A percentile compares a stretch with the other conserved stretches of the same genome.
phyloP scores from a whole-genome alignment of 202 grass and related monocot genomes.

The Saccharum hybrid region DNA sequence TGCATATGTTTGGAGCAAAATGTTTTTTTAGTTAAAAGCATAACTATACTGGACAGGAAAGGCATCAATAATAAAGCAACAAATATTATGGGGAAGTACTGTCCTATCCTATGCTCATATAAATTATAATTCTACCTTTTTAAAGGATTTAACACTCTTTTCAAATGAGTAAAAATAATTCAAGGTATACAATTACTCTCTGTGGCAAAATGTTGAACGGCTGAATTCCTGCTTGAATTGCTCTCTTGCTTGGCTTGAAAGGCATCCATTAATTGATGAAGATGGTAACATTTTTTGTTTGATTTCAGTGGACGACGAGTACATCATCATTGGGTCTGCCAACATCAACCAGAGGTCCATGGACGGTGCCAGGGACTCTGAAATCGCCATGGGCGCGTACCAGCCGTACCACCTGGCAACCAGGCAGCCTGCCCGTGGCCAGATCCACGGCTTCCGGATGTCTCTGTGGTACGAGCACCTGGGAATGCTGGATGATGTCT shows the following conservation, averaged over 20 bases:
- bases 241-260: background rate
- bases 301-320: conserved; percentile 89
- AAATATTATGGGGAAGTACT: background rate
- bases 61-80: background rate
- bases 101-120: background rate
- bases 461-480: conserved; percentile 93
- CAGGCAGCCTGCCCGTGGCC: conserved; percentile 64
- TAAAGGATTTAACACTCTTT: background rate
- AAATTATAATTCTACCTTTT: background rate
- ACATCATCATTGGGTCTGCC: conserved; percentile 90
- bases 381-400: conserved; percentile 94
- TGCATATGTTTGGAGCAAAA: background rate
- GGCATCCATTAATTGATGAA: background rate
- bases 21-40: background rate
- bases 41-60: background rate
- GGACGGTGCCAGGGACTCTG: conserved; percentile 84
- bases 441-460: conserved; percentile 92
- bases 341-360: conserved; percentile 99
- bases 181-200: background rate
- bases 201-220: background rate
- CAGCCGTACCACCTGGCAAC: conserved; percentile 74
- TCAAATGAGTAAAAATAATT: background rate
- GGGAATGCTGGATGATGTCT: conserved; percentile 78
- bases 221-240: background rate
- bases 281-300: conserved; percentile 1